Conservation (phyloP, 140 eudicot species). For the Anethum foeniculum region DNA sequence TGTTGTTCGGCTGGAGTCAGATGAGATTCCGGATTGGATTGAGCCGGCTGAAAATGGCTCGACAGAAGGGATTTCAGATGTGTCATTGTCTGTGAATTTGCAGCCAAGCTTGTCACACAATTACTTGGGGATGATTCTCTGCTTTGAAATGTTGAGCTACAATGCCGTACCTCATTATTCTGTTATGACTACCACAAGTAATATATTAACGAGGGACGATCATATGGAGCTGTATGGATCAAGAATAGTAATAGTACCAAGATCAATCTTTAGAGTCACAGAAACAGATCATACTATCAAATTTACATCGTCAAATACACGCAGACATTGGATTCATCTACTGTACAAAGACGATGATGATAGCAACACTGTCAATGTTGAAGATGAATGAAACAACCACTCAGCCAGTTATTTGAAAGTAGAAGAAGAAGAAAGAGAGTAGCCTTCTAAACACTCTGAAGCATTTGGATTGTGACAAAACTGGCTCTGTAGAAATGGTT, state of each 20-base stretch:
- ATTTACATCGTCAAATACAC: not conserved
- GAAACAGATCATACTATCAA: not conserved
- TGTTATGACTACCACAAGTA: not conserved
- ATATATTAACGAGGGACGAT: too few relatives aligned
- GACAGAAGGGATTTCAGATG: too few relatives aligned
- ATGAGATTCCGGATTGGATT: not conserved
- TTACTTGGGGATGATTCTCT: not conserved
- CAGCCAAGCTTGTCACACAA: not conserved
- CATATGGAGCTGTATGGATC: not conserved
- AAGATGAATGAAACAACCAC: not conserved
- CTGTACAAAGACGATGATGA: not conserved
- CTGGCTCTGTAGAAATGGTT: too few relatives aligned
- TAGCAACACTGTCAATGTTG: not conserved
- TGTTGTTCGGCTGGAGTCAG: not conserved
- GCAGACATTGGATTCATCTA: not conserved
- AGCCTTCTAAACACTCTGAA: too few relatives aligned
- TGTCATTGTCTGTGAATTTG: too few relatives aligned
- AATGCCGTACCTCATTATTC: too few relatives aligned
- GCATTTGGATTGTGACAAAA: too few relatives aligned
- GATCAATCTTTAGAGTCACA: not conserved
- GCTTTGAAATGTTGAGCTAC: too few relatives aligned
- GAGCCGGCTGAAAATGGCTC: too few relatives aligned
- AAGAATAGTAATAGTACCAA: not conserved
- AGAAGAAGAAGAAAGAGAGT: too few relatives aligned
- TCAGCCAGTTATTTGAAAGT: not conserved